Conservation (phyloP, 768 basidiomycete genomes). For the Macrolepiota fuliginosa region DNA sequence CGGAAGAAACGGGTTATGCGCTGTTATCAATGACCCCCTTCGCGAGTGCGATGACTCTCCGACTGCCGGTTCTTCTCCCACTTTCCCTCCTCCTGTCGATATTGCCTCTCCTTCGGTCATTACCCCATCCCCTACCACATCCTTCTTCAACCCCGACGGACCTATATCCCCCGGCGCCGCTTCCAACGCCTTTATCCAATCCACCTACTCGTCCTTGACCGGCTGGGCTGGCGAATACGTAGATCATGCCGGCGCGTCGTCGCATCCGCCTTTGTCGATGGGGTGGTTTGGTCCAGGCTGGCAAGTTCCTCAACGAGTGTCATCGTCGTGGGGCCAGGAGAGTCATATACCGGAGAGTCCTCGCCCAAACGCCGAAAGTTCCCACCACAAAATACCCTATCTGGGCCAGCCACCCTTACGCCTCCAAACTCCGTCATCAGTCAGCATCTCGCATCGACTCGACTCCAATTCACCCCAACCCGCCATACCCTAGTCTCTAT, state of each 20-base stretch:
- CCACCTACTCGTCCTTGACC: conserved; percentile 34
- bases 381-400: conserved; percentile 8
- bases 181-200: conserved; percentile 18
- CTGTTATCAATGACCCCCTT: conserved; percentile 24
- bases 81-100: conserved; percentile 20
- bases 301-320: conserved; percentile 3
- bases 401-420: neutral
- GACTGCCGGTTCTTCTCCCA: conserved; percentile 11
- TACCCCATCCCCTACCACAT: conserved; percentile 13
- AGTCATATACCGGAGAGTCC: neutral
- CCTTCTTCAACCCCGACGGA: neutral
- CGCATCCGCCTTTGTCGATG: neutral
- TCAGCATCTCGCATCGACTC: neutral
- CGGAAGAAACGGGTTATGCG: conserved; percentile 21
- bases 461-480: neutral
- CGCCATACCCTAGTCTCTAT: neutral
- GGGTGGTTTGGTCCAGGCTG: neutral
- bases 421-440: neutral
- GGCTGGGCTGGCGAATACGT: conserved; percentile 36
- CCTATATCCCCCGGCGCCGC: neutral
- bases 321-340: conserved; percentile 5
- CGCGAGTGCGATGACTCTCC: conserved; percentile 20
- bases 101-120: conserved; percentile 11
- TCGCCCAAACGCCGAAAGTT: conserved; percentile 4
- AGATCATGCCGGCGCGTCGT: conserved; percentile 9